Evolutionary conservation across 2,329 filamentous ascomycete species (phyloP).

Genomic region (Arthroderma uncinatum): DNA sequence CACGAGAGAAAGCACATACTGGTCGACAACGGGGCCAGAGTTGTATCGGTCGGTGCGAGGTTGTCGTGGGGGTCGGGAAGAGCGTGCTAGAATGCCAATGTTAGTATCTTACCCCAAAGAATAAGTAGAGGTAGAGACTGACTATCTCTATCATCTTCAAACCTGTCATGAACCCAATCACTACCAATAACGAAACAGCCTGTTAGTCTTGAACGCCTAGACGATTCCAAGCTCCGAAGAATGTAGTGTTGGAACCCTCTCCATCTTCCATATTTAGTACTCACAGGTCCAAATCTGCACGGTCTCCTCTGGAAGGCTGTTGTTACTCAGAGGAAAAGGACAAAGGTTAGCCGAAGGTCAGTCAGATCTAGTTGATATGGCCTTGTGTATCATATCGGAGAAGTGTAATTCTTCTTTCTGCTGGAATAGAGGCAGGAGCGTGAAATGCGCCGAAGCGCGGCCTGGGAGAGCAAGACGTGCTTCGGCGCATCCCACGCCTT

Average conservation of each 20-base stretch:
- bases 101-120: conserved; percentile 8
- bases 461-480: conserved; percentile 4
- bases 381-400: conserved; percentile 9
- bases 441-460: conserved; percentile 9
- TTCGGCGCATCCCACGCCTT: conserved; percentile 17
- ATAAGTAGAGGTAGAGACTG: conserved; percentile 16
- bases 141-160: conserved; percentile 58
- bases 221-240: not conserved
- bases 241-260: not conserved
- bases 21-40: conserved; percentile 10
- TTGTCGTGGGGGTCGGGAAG: conserved; percentile 33
- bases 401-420: conserved; percentile 4
- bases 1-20: not conserved
- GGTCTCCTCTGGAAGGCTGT: conserved; percentile 38
- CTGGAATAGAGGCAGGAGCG: not conserved
- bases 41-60: conserved; percentile 26
- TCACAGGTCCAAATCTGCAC: conserved; percentile 38
- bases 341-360: conserved; percentile 36
- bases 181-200: conserved; percentile 32
- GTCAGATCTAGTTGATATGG: conserved; percentile 16
- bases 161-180: conserved; percentile 92
- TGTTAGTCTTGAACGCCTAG: not conserved
- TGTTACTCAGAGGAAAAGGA: conserved; percentile 22
- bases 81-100: conserved; percentile 26
- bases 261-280: conserved; percentile 7